Conservation (phyloP, 306 rosid genomes). For the Glycine tomentella region DNA sequence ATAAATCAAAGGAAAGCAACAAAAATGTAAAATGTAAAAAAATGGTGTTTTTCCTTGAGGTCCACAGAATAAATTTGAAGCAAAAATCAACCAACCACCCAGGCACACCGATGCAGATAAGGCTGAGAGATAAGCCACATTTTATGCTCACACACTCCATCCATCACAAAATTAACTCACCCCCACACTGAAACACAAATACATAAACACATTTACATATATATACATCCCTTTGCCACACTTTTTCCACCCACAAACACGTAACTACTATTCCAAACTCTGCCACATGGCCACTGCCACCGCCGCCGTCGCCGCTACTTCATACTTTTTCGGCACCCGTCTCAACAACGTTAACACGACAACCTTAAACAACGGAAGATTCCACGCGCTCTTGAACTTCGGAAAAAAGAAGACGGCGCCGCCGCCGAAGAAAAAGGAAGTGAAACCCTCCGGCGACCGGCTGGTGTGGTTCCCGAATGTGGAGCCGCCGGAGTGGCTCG, state of each 20-base stretch:
- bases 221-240: conserved; percentile 18
- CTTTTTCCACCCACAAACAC: conserved; percentile 31
- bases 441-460: conserved; percentile 40
- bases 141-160: conserved; percentile 42
- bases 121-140: conserved; percentile 57
- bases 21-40: conserved; percentile 36
- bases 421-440: conserved; percentile 52
- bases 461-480: conserved; percentile 75
- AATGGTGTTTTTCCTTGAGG: conserved; percentile 9
- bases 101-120: conserved; percentile 49
- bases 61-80: conserved; percentile 59
- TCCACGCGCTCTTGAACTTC: conserved; percentile 60
- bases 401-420: conserved; percentile 46
- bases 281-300: conserved; percentile 60
- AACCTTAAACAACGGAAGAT: conserved; percentile 35
- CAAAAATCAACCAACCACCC: conserved; percentile 39
- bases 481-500: conserved; percentile 77
- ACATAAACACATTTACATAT: background rate
- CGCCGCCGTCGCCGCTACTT: conserved; percentile 55
- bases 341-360: conserved; percentile 12
- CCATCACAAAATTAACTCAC: conserved; percentile 30
- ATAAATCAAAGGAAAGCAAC: conserved; percentile 15
- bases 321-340: conserved; percentile 66
- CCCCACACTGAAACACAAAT: background rate
- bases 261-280: background rate